Evolutionary conservation across 306 rosid genomes (phyloP), one percentile per base, ranked within the genome.

Genomic region (Biancaea sappan): DNA sequence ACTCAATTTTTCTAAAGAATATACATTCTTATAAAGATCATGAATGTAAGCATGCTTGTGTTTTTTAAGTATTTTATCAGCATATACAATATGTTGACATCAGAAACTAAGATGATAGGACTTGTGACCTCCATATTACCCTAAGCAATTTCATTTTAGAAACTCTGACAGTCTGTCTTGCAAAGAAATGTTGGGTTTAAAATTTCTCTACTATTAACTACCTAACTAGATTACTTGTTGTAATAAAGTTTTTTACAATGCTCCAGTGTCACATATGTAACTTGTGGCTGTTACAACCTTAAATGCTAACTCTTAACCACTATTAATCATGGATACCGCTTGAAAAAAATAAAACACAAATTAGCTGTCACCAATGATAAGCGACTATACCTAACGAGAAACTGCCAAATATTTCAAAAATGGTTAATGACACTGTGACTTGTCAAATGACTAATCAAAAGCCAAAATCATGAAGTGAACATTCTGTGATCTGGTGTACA

Each of bases 381-480:
- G 35, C 63, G 38, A 40, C 24, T 68, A 69, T 7, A 40, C 61
- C 62, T 5, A 31, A 54, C 38, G 37, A 53, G 50, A 19, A 71
- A 31, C 24, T 51, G 26, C 62, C 46, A 52, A 52, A 6, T 44
- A 69, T 22, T 32, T 32, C 25, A 34, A 3, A 3, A 34, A 32
- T 50, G 34, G 24, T 18, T n/a, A 47, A 47, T 9, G 8, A 22
- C 56, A 46, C 46, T 31, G 5, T 12, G 13, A 69, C 32, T 50
- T 32, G 57, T 72, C 64, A 19, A 38, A 18, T 75, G 35, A 24
- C 28, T 51, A 25, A 53, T 32, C 25, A 41, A 43, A 69, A 51
- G 54, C 69, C 71, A 75, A 25, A 75, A 66, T 59, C 68, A 40
- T 32, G 50, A 69, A 32, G 18, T 37, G 37, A 48, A 51, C 63